phyloP scores from a whole-genome alignment of 2,329 filamentous ascomycete genomes.

The Diplodia mutila region DNA sequence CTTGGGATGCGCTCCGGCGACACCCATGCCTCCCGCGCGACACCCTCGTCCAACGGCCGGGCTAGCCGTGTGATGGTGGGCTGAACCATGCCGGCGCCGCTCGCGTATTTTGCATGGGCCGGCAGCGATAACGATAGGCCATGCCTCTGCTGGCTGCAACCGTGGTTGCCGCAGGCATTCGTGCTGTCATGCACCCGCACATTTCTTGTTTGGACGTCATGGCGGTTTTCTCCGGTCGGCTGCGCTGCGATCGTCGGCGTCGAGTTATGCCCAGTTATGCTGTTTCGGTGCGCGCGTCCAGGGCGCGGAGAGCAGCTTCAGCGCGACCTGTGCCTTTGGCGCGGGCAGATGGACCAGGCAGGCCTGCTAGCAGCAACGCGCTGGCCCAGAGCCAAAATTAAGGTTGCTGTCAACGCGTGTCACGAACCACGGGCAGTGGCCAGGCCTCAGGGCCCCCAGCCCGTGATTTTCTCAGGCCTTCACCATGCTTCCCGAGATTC shows the following conservation, averaged over 20 bases:
- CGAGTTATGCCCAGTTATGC: slow-evolving; percentile 6
- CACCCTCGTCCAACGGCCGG: slow-evolving; percentile 24
- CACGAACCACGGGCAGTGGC: slow-evolving; percentile 22
- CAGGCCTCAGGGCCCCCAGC: slow-evolving; percentile 19
- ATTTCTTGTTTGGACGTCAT: slow-evolving; percentile 24
- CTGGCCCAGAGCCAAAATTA: slow-evolving; percentile 24
- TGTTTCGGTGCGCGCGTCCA: not conserved
- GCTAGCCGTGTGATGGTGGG: slow-evolving; percentile 11
- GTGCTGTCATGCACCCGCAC: slow-evolving; percentile 19
- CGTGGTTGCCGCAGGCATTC: slow-evolving; percentile 10
- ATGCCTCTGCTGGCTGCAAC: slow-evolving; percentile 12
- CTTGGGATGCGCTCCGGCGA: slow-evolving; percentile 17
- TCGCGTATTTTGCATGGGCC: slow-evolving; percentile 14
- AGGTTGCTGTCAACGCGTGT: slow-evolving; percentile 28
- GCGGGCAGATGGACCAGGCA: slow-evolving; percentile 15
- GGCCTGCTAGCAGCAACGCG: slow-evolving; percentile 19
- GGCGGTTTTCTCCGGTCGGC: slow-evolving; percentile 19
- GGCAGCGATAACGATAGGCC: slow-evolving; percentile 22
- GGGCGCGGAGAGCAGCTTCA: not conserved
- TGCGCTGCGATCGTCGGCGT: slow-evolving; percentile 17
- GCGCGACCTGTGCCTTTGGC: not conserved
- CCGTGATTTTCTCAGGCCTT: slow-evolving; percentile 28
- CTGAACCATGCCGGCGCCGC: slow-evolving; percentile 17
- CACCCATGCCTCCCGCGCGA: slow-evolving; percentile 24
- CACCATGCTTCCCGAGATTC: slow-evolving; percentile 29